Evolutionary conservation across 768 basidiomycete genomes (phyloP).

Genomic region (Favolaschia claudopus): DNA sequence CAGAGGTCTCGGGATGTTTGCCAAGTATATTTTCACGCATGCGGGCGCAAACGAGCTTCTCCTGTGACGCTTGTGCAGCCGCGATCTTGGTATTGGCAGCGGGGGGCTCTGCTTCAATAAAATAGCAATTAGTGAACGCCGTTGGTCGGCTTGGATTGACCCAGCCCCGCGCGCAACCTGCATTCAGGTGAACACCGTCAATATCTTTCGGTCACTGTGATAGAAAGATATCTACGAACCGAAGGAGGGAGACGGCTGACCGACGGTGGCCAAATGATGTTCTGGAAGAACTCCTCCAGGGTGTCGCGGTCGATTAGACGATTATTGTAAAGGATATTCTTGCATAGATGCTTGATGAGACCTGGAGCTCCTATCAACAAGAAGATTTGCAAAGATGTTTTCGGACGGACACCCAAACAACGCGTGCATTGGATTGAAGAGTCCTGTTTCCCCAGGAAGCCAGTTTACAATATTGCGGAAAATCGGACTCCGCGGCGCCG

Average conservation of each 20-base stretch:
- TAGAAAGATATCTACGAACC: neutral
- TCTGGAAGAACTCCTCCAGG: conserved; percentile 6
- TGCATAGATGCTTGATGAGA: neutral
- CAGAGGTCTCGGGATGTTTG: conserved; percentile 7
- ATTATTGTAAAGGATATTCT: conserved; percentile 20
- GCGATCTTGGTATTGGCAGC: conserved; percentile 18
- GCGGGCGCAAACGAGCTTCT: conserved; percentile 16
- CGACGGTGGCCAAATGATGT: conserved; percentile 19
- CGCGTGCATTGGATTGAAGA: conserved; percentile 25
- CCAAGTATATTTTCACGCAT: conserved; percentile 2
- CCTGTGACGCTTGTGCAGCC: conserved; percentile 4
- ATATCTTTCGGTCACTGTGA: too few species aligned
- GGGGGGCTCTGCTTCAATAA: conserved; percentile 17
- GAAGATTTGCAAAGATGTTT: too few species aligned
- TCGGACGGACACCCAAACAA: conserved; percentile 17
- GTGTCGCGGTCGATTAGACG: conserved; percentile 16
- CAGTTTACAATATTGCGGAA: conserved; percentile 20
- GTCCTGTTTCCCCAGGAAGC: conserved; percentile 4
- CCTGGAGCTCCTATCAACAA: too few species aligned
- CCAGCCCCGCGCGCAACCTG: conserved; percentile 19
- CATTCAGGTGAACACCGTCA: neutral
- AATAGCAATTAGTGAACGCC: conserved; percentile 24
- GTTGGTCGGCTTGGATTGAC: conserved; percentile 32
- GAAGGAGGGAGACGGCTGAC: conserved; percentile 21
- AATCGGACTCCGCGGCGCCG: conserved; percentile 19